Conservation (phyloP, 106 monocot genomes). For the Dioscorea alata region DNA sequence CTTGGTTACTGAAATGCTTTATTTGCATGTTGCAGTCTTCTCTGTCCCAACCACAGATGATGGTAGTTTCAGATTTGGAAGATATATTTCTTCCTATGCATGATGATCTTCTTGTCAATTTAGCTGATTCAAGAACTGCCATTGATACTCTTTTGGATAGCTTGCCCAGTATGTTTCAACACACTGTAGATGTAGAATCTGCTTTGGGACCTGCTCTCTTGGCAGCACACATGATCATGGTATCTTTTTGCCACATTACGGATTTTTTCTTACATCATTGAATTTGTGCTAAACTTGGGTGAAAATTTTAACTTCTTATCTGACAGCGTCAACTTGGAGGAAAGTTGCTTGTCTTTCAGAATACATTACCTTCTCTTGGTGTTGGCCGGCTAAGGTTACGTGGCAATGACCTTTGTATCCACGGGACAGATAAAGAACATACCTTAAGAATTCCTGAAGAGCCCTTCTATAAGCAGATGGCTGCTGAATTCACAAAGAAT, state of each 20-base stretch:
- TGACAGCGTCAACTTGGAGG: constrained; percentile 90
- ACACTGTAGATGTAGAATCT: constrained; percentile 82
- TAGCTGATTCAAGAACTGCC: constrained; percentile 80
- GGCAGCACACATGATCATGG: constrained; percentile 96
- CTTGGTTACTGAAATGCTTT: not conserved
- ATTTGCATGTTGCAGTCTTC: constrained; percentile 64
- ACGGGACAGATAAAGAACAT: constrained; percentile 93
- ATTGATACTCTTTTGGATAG: constrained; percentile 89
- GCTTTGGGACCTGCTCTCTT: constrained; percentile 92
- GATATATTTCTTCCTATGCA: constrained; percentile 88
- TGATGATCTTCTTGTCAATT: constrained; percentile 95
- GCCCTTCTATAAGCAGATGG: constrained; percentile 97
- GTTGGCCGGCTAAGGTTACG: constrained; percentile 72
- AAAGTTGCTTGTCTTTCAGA: constrained; percentile 81
- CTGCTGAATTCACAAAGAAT: constrained; percentile 89
- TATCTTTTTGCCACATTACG: constrained; percentile 13
- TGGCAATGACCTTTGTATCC: constrained; percentile 73
- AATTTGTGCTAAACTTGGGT: not conserved
- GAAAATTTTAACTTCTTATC: not conserved
- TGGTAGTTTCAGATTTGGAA: constrained; percentile 91
- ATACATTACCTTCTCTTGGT: constrained; percentile 88
- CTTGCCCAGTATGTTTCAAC: constrained; percentile 81
- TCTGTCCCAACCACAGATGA: constrained; percentile 93
- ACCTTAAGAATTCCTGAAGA: constrained; percentile 74
- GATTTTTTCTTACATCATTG: not conserved